Evolutionary conservation across 108 stramenopile genomes (phyloP), one percentile per base, ranked within the genome.

Genomic region (Chaetoceros muelleri): DNA sequence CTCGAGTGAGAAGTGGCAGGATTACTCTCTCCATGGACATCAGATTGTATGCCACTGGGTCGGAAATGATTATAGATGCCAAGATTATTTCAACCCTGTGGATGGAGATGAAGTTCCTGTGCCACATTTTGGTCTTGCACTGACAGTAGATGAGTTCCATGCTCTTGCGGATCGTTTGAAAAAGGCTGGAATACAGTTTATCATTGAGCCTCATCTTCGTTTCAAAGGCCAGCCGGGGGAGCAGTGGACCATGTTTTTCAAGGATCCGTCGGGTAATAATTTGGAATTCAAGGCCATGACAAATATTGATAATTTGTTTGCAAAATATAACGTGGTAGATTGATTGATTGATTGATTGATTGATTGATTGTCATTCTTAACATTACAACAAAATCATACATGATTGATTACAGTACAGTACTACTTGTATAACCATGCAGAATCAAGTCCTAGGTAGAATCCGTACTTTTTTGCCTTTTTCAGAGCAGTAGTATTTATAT

Each of bases 271-370:
- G 21, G 95, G 95, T 21, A 99, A 99, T 64, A 96, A 96, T 57
- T 74, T 99, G 3, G 98, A 99, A 72, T 97, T 99, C 70, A 99
- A 99, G 62, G 94, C 95, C 31, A 97, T 99, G 96, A 90, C 94
- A 5, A 78, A 85, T 26, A 79, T 80, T 23, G 89, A 90, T 44
- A 96, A 97, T 62, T 64, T 99, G 2, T 99, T 99, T 73, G 88
- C 94, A 2, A 99, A 95, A 59, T 96, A 98, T 69, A 89, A 93
- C 56, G 87, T 93, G 20, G 78, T 67, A 28, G 74, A 82, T 44
- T 60, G 54, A 55, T 53, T n/a, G 0, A 59, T n/a, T n/a, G n/a
- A n/a, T n/a, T n/a, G n/a, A n/a, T n/a, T n/a, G n/a, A n/a, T n/a
- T n/a, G n/a, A n/a, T n/a, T n/a, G n/a, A n/a, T n/a, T n/a, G n/a